Conservation (phyloP, 305 asterid genomes). For the Solanum chacoense region DNA sequence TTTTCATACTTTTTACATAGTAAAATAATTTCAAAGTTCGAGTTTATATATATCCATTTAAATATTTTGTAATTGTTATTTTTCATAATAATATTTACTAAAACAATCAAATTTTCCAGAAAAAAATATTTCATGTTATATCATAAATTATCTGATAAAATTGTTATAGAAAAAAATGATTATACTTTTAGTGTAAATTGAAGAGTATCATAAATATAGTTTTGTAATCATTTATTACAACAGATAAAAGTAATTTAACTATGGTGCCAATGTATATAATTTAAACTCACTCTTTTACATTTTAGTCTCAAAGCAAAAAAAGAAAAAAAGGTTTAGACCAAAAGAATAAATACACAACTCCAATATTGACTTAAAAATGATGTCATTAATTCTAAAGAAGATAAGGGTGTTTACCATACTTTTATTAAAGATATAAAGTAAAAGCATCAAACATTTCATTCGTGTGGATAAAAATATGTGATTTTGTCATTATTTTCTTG, state of each 20-base stretch:
- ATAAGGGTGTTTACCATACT: neutral
- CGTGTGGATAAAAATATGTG: neutral
- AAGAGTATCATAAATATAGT: neutral
- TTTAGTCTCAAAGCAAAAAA: neutral
- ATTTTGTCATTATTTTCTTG: neutral
- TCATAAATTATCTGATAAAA: neutral
- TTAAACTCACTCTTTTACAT: neutral
- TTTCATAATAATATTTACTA: neutral
- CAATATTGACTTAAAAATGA: neutral
- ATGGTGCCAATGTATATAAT: neutral
- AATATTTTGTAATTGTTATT: neutral
- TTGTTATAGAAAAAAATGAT: neutral
- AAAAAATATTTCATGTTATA: too few species aligned
- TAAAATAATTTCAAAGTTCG: neutral
- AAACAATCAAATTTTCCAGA: neutral
- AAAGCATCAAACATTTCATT: neutral
- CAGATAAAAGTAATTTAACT: neutral
- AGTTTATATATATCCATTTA: neutral
- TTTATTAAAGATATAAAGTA: neutral
- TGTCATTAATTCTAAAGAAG: neutral
- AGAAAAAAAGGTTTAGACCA: neutral
- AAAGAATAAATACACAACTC: neutral
- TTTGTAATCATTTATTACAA: neutral
- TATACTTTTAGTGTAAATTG: neutral
- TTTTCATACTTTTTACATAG: neutral